Evolutionary conservation across 2,329 filamentous ascomycete species (phyloP), one percentile per base, ranked within the genome.

Genomic region (Diaporthe australafricana): DNA sequence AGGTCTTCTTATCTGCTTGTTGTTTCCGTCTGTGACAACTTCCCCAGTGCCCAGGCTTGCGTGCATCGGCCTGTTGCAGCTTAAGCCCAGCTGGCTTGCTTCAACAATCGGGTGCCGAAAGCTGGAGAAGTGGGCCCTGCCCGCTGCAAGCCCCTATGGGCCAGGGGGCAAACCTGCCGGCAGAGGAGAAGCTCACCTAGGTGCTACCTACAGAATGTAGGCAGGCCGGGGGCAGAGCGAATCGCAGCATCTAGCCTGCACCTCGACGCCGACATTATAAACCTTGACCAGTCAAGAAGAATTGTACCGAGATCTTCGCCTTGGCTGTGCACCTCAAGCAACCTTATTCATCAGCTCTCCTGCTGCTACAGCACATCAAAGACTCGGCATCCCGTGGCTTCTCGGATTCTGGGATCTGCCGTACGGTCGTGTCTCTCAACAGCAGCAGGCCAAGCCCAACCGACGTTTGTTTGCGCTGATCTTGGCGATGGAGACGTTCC

Each of bases 401-500:
- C 42, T 25, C 42, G 22, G 60, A 27, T 30, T 65, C 30, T 65
- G 42, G 7, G 35, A 38, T 30, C n/a, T 50, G 30, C 60, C 45
- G 45, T n/a, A n/a, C 17, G 14, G 30, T 38, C 60, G 20, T 38
- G 14, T 63, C 8, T 63, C 27, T 63, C 57, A n/a, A 35, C 57
- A 25, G 27, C 42, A 3, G 57, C 27, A 48, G 35, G n/a, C 40
- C 57, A 35, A 63, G n/a, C 20, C 57, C 12, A 63, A 48, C 12
- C 6, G 57, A 5, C 1, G 30, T 35, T 35, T 9, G 32, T 35
- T 35, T 35, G n/a, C n/a, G 25, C 25, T 20, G 22, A 30, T 42
- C 22, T 25, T 48, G 53, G 42, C 42, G 70, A 73, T 57, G 35
- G 42, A 75, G 25, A 76, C 79, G 2, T 77, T 81, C 38, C 82